Conservation (phyloP, 192 early-diverging fungal species). For the Coemansia sp. region DNA sequence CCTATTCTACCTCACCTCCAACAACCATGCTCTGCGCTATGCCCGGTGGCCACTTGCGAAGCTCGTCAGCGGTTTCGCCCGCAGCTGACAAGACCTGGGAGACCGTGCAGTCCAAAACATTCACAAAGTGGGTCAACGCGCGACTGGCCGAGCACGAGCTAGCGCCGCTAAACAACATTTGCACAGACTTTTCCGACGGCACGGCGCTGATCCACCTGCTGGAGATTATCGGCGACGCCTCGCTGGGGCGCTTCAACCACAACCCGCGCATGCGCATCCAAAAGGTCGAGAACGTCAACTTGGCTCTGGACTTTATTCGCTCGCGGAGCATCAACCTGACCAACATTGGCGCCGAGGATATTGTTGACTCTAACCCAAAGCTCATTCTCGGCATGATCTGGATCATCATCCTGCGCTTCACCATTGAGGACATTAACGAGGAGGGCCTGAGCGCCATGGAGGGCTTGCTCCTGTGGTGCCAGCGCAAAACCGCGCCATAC, state of each 20-base stretch:
- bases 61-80: constrained; percentile 9
- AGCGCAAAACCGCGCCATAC: constrained; percentile 84
- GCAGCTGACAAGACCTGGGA: constrained; percentile 69
- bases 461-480: constrained; percentile 95
- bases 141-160: constrained; percentile 61
- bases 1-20: background rate
- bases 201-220: constrained; percentile 69
- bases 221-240: constrained; percentile 94
- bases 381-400: constrained; percentile 95
- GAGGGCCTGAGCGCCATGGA: constrained; percentile 96
- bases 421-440: constrained; percentile 90
- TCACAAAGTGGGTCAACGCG: constrained; percentile 85
- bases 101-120: constrained; percentile 84
- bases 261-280: constrained; percentile 91
- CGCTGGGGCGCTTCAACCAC: constrained; percentile 82
- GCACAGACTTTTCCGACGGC: constrained; percentile 63
- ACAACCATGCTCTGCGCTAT: constrained; percentile 25
- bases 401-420: constrained; percentile 96
- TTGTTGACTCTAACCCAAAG: constrained; percentile 89
- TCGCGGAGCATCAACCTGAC: constrained; percentile 81
- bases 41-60: constrained; percentile 37
- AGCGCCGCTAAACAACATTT: constrained; percentile 51
- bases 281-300: constrained; percentile 93
- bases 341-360: constrained; percentile 98
- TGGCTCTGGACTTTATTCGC: constrained; percentile 89